phyloP scores from a whole-genome alignment of 208 protist species.

The Acanthamoeba castellanii region DNA sequence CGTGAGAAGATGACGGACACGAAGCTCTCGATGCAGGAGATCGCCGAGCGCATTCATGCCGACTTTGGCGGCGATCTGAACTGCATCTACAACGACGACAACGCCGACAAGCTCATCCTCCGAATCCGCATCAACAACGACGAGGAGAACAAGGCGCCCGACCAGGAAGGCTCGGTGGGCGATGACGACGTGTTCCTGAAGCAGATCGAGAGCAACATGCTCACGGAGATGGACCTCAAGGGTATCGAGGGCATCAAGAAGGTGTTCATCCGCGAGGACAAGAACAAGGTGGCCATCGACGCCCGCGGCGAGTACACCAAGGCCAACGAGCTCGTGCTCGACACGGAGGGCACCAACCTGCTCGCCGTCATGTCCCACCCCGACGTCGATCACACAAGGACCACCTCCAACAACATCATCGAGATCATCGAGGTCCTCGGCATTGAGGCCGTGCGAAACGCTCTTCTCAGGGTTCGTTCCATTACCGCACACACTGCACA shows the following conservation, averaged over 20 bases:
- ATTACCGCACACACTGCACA: background rate
- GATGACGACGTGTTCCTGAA: conserved; percentile 92
- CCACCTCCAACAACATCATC: conserved; percentile 98
- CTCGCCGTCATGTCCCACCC: conserved; percentile 93
- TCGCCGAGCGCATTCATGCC: conserved; percentile 93
- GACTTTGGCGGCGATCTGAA: conserved; percentile 90
- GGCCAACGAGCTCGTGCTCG: conserved; percentile 94
- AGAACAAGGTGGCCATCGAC: conserved; percentile 60
- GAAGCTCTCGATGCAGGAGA: conserved; percentile 94
- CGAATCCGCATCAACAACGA: conserved; percentile 92
- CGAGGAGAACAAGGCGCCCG: conserved; percentile 86
- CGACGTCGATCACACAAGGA: conserved; percentile 95
- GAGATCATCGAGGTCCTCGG: conserved; percentile 97
- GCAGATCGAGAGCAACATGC: conserved; percentile 90
- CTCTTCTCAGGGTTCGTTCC: conserved; percentile 84
- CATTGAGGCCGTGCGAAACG: conserved; percentile 93
- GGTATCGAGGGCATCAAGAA: conserved; percentile 98
- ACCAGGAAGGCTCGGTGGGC: conserved; percentile 15
- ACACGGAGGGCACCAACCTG: conserved; percentile 98
- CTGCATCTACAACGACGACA: conserved; percentile 94
- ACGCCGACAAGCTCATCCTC: conserved; percentile 94
- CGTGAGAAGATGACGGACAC: conserved; percentile 94
- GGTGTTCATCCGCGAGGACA: conserved; percentile 91
- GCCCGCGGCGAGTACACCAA: conserved; percentile 86
- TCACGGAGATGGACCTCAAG: conserved; percentile 86